Evolutionary conservation across 2,329 filamentous ascomycete genomes (phyloP).

Genomic region (Penicillium sp.): DNA sequence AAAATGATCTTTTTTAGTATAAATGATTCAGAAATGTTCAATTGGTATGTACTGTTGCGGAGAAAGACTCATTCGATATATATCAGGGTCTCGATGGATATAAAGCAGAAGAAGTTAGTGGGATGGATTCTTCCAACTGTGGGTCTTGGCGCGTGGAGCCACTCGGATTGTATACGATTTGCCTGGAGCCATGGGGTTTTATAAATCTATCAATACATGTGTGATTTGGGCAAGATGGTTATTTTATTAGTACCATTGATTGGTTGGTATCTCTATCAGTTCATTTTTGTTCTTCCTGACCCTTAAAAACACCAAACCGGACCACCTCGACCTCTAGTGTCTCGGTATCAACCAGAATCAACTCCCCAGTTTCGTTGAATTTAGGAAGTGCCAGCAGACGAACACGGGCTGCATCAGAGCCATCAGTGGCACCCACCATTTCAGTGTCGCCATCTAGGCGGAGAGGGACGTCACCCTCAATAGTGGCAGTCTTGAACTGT

Average conservation of each 20-base stretch:
- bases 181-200: neutral
- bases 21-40: neutral
- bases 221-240: neutral
- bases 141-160: constrained; percentile 19
- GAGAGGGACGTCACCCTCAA: constrained; percentile 52
- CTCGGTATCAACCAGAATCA: constrained; percentile 83
- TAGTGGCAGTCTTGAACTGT: constrained; percentile 68
- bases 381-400: constrained; percentile 79
- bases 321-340: constrained; percentile 76
- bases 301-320: constrained; percentile 52
- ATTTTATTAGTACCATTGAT: constrained; percentile 13
- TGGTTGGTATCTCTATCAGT: constrained; percentile 15
- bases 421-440: constrained; percentile 43
- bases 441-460: constrained; percentile 37
- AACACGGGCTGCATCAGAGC: constrained; percentile 64
- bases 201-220: neutral
- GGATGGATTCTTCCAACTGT: constrained; percentile 16
- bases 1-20: neutral
- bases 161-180: constrained; percentile 2
- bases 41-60: neutral
- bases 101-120: neutral
- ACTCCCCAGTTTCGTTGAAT: constrained; percentile 73
- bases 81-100: neutral
- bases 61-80: neutral
- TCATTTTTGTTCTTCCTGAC: constrained; percentile 37